phyloP scores from a whole-genome alignment of 2,329 filamentous ascomycete species.

The Cladosporium velox region DNA sequence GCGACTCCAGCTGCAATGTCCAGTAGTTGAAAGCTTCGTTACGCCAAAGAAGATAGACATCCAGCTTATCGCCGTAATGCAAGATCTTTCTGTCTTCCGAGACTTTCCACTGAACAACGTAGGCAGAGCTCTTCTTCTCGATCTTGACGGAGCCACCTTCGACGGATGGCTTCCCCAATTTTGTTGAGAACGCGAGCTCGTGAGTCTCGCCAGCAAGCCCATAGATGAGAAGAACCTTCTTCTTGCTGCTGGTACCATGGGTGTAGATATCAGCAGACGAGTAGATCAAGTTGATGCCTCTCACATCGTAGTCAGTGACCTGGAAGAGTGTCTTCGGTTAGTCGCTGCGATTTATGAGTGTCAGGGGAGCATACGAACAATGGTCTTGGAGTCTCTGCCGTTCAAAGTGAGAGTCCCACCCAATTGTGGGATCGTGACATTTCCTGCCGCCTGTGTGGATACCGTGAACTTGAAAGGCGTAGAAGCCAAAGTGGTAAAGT shows the following conservation, averaged over 20 bases:
- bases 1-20: conserved; percentile 55
- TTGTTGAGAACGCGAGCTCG: conserved; percentile 57
- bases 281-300: conserved; percentile 62
- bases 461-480: conserved; percentile 66
- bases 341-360: background rate
- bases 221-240: conserved; percentile 65
- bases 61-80: conserved; percentile 51
- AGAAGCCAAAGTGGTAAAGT: conserved; percentile 60
- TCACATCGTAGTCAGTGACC: conserved; percentile 66
- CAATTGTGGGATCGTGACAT: conserved; percentile 60
- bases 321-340: background rate
- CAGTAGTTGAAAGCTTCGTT: conserved; percentile 70
- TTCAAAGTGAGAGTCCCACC: conserved; percentile 59
- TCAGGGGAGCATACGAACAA: conserved; percentile 45
- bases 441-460: conserved; percentile 59
- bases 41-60: conserved; percentile 60
- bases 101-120: conserved; percentile 58
- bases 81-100: conserved; percentile 55
- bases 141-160: conserved; percentile 46
- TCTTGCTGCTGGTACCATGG: conserved; percentile 63
- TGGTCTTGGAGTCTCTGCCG: conserved; percentile 67
- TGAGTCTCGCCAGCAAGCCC: conserved; percentile 63
- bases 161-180: conserved; percentile 38
- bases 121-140: conserved; percentile 45
- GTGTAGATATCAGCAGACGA: conserved; percentile 71